Percentiles rank a stretch among this genome's conserved stretches.
Evolutionary conservation across 345 rosid genomes (phyloP).

Genomic region (Euphorbia pulcherrima): DNA sequence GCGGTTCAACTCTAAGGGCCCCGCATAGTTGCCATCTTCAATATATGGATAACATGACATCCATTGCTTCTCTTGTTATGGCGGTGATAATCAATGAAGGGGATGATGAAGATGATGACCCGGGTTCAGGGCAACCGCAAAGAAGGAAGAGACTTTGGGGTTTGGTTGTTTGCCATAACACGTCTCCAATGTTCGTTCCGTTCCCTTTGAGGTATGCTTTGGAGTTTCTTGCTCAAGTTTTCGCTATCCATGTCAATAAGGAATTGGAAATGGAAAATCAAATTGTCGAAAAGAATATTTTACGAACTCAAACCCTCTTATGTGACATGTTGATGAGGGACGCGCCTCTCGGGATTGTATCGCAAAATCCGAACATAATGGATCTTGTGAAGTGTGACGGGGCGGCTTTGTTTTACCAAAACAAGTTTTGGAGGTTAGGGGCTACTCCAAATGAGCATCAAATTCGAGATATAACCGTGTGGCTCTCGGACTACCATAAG

Average conservation of each 20-base stretch:
- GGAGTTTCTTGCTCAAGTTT: conserved; percentile 90
- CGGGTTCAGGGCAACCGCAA: conserved; percentile 47
- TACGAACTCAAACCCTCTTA: conserved; percentile 85
- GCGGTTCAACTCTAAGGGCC: conserved; percentile 93
- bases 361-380: conserved; percentile 84
- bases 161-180: conserved; percentile 89
- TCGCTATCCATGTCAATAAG: conserved; percentile 86
- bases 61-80: conserved; percentile 92
- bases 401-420: conserved; percentile 76
- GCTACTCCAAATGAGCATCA: conserved; percentile 67
- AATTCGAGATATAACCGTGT: conserved; percentile 58
- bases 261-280: conserved; percentile 83
- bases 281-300: conserved; percentile 77
- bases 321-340: conserved; percentile 96
- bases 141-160: conserved; percentile 94
- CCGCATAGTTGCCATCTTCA: conserved; percentile 89
- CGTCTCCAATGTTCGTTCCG: conserved; percentile 81
- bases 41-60: conserved; percentile 93
- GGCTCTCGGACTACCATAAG: conserved; percentile 73
- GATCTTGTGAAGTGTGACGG: conserved; percentile 95
- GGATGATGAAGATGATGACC: conserved; percentile 50
- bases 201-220: conserved; percentile 96
- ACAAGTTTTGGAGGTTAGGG: conserved; percentile 65
- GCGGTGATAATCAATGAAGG: conserved; percentile 87
- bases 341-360: conserved; percentile 82